A percentile compares a stretch with the other conserved stretches of the same genome.
Conservation (phyloP, 1,284 basidiomycete genomes). For the Xerocomus alliaceus region DNA sequence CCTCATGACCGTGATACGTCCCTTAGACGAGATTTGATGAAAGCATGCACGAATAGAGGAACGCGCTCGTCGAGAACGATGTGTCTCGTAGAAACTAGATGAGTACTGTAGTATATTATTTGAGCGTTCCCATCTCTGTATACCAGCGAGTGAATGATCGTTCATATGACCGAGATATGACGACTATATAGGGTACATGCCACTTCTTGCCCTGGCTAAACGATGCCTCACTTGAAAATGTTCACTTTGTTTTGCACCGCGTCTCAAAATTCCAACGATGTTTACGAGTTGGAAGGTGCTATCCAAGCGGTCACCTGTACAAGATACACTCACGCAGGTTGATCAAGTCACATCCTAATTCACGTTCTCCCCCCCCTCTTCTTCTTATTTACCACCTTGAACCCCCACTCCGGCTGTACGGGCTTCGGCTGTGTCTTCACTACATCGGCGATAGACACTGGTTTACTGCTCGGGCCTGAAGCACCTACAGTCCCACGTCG, state of each 20-base stretch:
- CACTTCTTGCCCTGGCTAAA: background rate
- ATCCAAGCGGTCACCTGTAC: conserved; percentile 35
- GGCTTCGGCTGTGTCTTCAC: conserved; percentile 88
- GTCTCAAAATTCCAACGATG: background rate
- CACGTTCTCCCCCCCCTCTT: conserved; percentile 74
- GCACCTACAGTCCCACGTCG: conserved; percentile 52
- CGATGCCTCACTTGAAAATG: background rate
- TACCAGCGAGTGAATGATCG: too few species aligned
- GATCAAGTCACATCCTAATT: conserved; percentile 2
- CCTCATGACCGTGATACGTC: conserved; percentile 16
- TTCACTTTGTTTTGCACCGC: background rate
- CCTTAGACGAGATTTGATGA: conserved; percentile 9
- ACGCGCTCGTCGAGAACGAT: conserved; percentile 10
- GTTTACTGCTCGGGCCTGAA: conserved; percentile 54
- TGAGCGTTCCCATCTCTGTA: background rate
- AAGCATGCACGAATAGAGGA: conserved; percentile 26
- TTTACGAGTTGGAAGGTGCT: conserved; percentile 17
- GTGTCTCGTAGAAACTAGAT: conserved; percentile 30
- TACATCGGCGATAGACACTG: conserved; percentile 82
- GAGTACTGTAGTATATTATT: conserved; percentile 31
- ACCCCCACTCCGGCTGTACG: conserved; percentile 78
- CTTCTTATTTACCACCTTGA: conserved; percentile 94
- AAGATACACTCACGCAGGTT: conserved; percentile 14
- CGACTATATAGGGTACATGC: too few species aligned
- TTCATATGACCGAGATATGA: too few species aligned